Evolutionary conservation across 2,329 filamentous ascomycete species (phyloP).

Genomic region (Cytospora schulzeri): DNA sequence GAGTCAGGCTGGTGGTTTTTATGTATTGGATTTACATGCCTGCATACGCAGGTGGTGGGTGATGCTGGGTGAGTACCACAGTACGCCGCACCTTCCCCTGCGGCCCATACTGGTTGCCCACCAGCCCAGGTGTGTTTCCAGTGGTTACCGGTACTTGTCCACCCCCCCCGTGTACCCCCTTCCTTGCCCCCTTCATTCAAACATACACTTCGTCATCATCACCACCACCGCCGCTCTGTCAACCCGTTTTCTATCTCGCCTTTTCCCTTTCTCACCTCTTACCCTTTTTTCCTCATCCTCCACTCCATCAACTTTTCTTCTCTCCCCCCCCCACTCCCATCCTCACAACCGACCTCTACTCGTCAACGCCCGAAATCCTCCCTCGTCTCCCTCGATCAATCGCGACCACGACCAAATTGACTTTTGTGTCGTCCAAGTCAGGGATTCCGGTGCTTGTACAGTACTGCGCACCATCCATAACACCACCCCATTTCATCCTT

Average conservation of each 20-base stretch:
- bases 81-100: not conserved
- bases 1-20: not conserved
- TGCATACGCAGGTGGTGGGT: too few relatives aligned
- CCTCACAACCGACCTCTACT: constrained; percentile 16
- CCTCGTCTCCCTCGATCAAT: constrained; percentile 15
- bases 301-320: constrained; percentile 21
- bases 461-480: not conserved
- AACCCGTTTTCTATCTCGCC: not conserved
- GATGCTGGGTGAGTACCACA: not conserved
- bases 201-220: constrained; percentile 17
- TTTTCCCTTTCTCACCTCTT: constrained; percentile 16
- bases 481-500: constrained; percentile 29
- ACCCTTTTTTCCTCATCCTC: constrained; percentile 20
- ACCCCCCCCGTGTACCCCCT: not conserved
- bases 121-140: too few relatives aligned
- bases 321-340: constrained; percentile 18
- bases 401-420: constrained; percentile 41
- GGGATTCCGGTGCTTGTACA: constrained; percentile 34
- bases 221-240: constrained; percentile 7
- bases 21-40: too few relatives aligned
- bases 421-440: constrained; percentile 41
- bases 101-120: too few relatives aligned
- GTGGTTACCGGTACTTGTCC: too few relatives aligned
- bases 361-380: constrained; percentile 25
- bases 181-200: constrained; percentile 12